Evolutionary conservation across 768 basidiomycete species (phyloP), one percentile per base, ranked within the genome.

Genomic region (Lactarius hatsudake): DNA sequence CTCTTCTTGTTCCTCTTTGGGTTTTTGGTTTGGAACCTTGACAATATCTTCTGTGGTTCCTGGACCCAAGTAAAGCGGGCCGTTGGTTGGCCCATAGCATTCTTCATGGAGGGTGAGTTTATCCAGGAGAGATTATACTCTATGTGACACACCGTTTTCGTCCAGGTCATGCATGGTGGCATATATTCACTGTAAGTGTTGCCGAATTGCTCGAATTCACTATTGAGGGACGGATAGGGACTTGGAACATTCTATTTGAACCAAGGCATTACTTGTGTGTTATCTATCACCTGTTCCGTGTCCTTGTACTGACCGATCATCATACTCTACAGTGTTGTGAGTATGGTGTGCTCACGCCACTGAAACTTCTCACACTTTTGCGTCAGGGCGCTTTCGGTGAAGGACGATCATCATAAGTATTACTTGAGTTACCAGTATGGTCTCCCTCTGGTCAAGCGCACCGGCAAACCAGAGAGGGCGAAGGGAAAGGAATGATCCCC

Each of bases 1-100:
- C 80, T 83, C 8, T 76, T 71, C 1, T 76, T 83, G 10, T 93
- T 92, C 72, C 78, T 81, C 0, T 71, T 85, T 7, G 91, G 88
- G 0, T 93, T 92, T 74, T 74, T 85, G 15, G 77, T 91, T 28
- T 93, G 90, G 91, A 94, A 93, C 73, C 69, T 93, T 68, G 91
- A 94, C 74, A 93, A 92, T 71, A 80, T 89, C 10, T 91, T 88
- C 71, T 94, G 91, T 73, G 78, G 79, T 61, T 75, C 76, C 18
- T 71, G 90, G 57, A 88, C 86, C 10, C 65, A 71, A 10, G 84
- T 84, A 82, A 90, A 89, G 72, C 73, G 80, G 3, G 61, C 70
- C 9, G 55, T 89, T 10, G 87, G 87, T 0, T 89, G 87, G 87
- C 89, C 89, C 9, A 65, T 74, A 15, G 88, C 87, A 7, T 89